Conservation (phyloP, 2,329 filamentous ascomycete species). For the Nigrospora osmanthi region DNA sequence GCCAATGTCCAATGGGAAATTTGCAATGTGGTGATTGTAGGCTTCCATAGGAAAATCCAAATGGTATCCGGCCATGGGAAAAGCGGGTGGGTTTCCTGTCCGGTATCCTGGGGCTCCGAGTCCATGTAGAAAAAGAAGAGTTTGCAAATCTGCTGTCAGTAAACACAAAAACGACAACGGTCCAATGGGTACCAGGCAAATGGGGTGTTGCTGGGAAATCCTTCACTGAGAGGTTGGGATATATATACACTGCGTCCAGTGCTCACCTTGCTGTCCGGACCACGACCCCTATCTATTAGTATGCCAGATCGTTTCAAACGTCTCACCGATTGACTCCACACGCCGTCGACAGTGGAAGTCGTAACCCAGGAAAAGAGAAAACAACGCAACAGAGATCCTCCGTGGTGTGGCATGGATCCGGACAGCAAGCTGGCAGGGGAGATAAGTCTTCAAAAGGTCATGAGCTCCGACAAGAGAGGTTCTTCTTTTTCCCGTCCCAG, state of each 20-base stretch:
- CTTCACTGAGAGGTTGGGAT: constrained; percentile 34
- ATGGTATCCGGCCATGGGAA: too few species aligned
- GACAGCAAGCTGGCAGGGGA: constrained; percentile 28
- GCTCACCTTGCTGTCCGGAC: constrained; percentile 48
- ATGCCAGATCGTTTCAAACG: constrained; percentile 17
- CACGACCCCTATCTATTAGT: constrained; percentile 27
- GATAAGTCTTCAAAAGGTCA: constrained; percentile 17
- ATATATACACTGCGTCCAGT: constrained; percentile 42
- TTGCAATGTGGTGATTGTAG: too few species aligned
- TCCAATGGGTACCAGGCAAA: constrained; percentile 8
- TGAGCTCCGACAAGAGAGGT: constrained; percentile 10
- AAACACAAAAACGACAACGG: constrained; percentile 6
- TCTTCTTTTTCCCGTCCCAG: constrained; percentile 19
- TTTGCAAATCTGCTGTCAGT: constrained; percentile 4
- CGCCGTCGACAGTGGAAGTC: constrained; percentile 18
- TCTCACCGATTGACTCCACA: constrained; percentile 19
- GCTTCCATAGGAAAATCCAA: too few species aligned
- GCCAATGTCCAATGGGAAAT: too few species aligned
- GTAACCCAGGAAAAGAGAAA: constrained; percentile 16
- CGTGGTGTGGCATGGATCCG: constrained; percentile 24
- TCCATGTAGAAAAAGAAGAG: too few species aligned
- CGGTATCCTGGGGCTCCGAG: too few species aligned
- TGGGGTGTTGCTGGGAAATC: constrained; percentile 20
- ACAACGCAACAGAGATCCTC: constrained; percentile 18
- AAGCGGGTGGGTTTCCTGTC: too few species aligned